Evolutionary conservation across 2,329 filamentous ascomycete genomes (phyloP), one percentile per base, ranked within the genome.

Genomic region (Leptodontidium sp.): DNA sequence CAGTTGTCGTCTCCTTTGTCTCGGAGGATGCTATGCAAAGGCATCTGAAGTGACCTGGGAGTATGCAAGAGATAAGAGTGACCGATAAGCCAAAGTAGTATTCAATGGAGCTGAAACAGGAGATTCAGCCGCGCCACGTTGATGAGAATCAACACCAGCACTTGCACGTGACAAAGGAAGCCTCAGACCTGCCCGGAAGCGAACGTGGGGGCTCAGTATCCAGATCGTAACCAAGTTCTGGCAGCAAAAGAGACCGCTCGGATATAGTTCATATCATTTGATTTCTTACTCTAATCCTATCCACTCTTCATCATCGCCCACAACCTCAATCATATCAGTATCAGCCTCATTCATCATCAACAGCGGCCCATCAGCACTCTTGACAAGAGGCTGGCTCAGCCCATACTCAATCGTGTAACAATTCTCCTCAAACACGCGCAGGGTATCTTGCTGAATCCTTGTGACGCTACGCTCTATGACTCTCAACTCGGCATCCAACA

Each of bases 331-430:
- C 43, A 69, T 73, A 21, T 71, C 78, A 61, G 77, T 76, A 57
- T 81, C 75, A 35, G 69, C 78, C 63, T 78, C 78, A 55, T 80
- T 79, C n/a, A 75, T 77, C 43, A 81, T 79, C 45, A 76, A 71
- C 43, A 77, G 78, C 35, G 78, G 74, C 68, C 72, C 66, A 68
- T 77, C 78, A 73, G 74, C 69, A 55, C 58, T 57, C 35, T 74
- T 72, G 0, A 64, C 67, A 11, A 81, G 74, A 11, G 86, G 85
- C 77, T 87, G 85, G 21, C 82, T 83, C 2, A 91, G 82, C 40
- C 98, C 82, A 77, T 97, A 98, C 77, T 97, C 93, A 65, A 98
- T 90, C 79, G 92, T 91, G 81, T 97, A 97, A 63, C 91, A 85
- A 76, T 98, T 98, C 79, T 94, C 92, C 74, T 98, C 94, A 0